A percentile compares a stretch with the other conserved stretches of the same genome.
Evolutionary conservation across 139 green algal species (phyloP).

Genomic region (Chlorella sp.): DNA sequence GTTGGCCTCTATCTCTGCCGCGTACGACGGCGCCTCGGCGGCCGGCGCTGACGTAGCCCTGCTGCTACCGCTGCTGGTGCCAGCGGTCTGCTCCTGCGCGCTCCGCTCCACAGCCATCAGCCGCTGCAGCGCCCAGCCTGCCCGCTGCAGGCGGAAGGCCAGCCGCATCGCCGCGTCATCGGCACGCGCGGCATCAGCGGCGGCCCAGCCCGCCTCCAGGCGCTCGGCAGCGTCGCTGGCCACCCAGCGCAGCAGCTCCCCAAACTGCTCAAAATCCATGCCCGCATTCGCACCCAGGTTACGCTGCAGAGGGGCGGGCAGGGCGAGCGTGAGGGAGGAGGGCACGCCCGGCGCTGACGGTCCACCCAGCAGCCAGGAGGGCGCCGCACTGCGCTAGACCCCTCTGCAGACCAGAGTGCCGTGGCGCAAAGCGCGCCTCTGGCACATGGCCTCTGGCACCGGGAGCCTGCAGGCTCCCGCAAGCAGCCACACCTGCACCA

Average conservation of each 20-base stretch:
- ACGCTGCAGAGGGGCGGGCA: no score
- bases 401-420: no score
- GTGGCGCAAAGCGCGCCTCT: no score
- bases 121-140: not conserved
- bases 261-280: constrained; percentile 46
- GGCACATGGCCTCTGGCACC: no score
- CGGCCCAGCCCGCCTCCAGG: not conserved
- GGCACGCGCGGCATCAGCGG: no score
- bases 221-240: not conserved
- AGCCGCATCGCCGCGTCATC: not conserved
- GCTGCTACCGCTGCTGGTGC: not conserved
- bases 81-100: not conserved
- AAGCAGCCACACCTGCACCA: no score
- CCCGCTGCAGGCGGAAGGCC: constrained; percentile 10
- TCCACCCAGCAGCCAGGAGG: no score
- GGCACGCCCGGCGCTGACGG: no score
- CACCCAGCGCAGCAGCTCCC: constrained; percentile 37
- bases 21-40: not conserved
- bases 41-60: not conserved
- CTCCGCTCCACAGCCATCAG: constrained; percentile 12
- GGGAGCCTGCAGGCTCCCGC: no score
- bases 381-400: no score
- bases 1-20: constrained; percentile 2
- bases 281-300: constrained; percentile 65
- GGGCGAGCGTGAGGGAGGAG: no score